A percentile compares a stretch with the other conserved stretches of the same genome.
Evolutionary conservation across 768 basidiomycete species (phyloP).

Genomic region (Leccinum truebloodii): DNA sequence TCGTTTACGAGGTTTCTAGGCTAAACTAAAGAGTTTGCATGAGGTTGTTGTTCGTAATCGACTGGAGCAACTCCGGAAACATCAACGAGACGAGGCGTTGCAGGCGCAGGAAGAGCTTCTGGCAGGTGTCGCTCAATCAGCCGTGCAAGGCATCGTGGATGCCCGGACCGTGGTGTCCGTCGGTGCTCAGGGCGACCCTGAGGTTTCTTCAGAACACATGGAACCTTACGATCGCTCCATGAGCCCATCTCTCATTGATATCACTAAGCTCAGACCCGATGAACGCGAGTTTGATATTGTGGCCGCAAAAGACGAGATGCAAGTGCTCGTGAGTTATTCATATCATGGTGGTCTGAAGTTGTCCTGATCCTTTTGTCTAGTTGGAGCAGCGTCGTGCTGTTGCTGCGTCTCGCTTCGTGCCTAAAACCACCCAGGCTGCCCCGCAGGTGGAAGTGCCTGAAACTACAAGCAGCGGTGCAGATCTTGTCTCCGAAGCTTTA

Average conservation of each 20-base stretch:
- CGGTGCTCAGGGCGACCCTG: slow-evolving; percentile 36
- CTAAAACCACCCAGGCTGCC: slow-evolving; percentile 65
- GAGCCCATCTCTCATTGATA: slow-evolving; percentile 80
- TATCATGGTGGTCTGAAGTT: slow-evolving; percentile 3
- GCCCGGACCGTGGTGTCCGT: slow-evolving; percentile 38
- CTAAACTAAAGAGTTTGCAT: slow-evolving; percentile 88
- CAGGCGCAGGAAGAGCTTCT: slow-evolving; percentile 90
- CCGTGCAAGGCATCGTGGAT: slow-evolving; percentile 45
- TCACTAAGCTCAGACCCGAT: slow-evolving; percentile 67
- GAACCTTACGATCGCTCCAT: slow-evolving; percentile 85
- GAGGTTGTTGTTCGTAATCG: slow-evolving; percentile 97
- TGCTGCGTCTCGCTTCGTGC: slow-evolving; percentile 84
- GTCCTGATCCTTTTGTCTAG: slow-evolving; percentile 32
- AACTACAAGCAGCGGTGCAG: slow-evolving; percentile 60
- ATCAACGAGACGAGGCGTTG: slow-evolving; percentile 93
- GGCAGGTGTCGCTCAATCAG: slow-evolving; percentile 71
- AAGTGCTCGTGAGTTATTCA: slow-evolving; percentile 53
- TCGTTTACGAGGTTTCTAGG: slow-evolving; percentile 45
- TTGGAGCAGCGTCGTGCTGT: slow-evolving; percentile 78
- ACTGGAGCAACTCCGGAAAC: slow-evolving; percentile 92
- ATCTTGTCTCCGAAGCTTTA: slow-evolving; percentile 85
- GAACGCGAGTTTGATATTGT: slow-evolving; percentile 83
- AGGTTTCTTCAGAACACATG: slow-evolving; percentile 52
- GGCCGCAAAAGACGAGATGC: slow-evolving; percentile 63
- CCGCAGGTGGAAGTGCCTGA: slow-evolving; percentile 60